Base-by-base conservation (phyloP, 2,329 filamentous ascomycete species). In the Cladosporium austrohemisphaericum region DNA sequence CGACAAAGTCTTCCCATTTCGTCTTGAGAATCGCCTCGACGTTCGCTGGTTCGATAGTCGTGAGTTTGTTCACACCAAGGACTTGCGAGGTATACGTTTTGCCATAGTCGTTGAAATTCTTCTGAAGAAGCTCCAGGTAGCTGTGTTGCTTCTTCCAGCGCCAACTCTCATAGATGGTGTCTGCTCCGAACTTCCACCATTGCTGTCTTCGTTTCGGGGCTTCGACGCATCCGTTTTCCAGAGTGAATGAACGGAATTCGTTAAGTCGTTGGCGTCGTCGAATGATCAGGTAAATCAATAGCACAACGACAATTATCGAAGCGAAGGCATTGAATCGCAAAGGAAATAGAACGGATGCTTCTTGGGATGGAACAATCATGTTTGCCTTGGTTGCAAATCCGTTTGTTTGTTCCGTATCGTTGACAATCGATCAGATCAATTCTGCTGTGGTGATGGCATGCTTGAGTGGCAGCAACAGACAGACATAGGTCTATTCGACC, bases 31-130 rank as follows among this genome's bases (percentile, higher is more conserved):
- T 25, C 1, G 46, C 46, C 9, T 49, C 46, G n/a, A 49, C 22
- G n/a, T 49, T 49, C 18, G 36, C 46, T 10, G 46, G 46, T 2
- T 49, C 46, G 10, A 41, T 49, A 3, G 46, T 49, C 11, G 43
- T 47, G 7, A 47, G 7, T 13, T 38, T 47, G 32, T 37, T 29
- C 1, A 37, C 33, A 2, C 43, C 43, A 14, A 47, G 43, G 11
- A 47, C 32, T n/a, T 37, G 28, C 0, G 43, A 47, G 1, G 18
- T 47, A 25, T 47, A 47, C 1, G 43, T 47, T 11, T 28, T 37
- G 11, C 43, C 43, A 20, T 47, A 47, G 5, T 37, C 23, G 23
- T 20, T 11, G 25, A 47, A 47, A n/a, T 47, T 47, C 11, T 47
- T 13, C 10, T 47, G 43, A n/a, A 47, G 32, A 1, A 47, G 33